phyloP scores from a whole-genome alignment of 257 asterid species.

The Nicotiana attenuata region DNA sequence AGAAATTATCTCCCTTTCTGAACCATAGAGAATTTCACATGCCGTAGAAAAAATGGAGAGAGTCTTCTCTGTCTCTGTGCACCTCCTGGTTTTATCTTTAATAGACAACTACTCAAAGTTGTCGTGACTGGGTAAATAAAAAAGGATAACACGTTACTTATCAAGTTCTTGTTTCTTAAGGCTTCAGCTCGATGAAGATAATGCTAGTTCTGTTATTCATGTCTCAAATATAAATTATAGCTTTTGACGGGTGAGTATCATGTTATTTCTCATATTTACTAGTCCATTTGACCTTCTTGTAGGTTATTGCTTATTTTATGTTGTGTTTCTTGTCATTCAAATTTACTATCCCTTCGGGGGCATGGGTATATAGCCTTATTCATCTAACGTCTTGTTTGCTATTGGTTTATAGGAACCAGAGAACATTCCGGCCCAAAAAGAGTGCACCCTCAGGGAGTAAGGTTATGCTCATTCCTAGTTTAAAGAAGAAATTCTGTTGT shows the following conservation, averaged over 20 bases:
- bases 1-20: background rate
- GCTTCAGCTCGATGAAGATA: background rate
- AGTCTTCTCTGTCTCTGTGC: background rate
- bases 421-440: constrained; percentile 93
- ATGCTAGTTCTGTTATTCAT: background rate
- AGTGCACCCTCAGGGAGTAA: constrained; percentile 97
- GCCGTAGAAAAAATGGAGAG: background rate
- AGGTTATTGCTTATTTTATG: background rate
- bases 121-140: background rate
- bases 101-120: background rate
- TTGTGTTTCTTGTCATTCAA: background rate
- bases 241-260: background rate
- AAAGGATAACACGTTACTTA: background rate
- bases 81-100: background rate
- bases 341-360: background rate
- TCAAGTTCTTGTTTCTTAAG: background rate
- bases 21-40: background rate
- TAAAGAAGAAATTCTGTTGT: constrained; percentile 1
- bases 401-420: constrained; percentile 62
- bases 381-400: constrained; percentile 16
- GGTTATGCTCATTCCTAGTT: constrained; percentile 36
- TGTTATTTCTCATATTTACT: background rate
- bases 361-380: background rate
- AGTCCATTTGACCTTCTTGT: background rate
- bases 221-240: background rate